A percentile compares a stretch with the other conserved stretches of the same genome.
Conservation (phyloP, 768 basidiomycete genomes). For the Suillus alpinus region DNA sequence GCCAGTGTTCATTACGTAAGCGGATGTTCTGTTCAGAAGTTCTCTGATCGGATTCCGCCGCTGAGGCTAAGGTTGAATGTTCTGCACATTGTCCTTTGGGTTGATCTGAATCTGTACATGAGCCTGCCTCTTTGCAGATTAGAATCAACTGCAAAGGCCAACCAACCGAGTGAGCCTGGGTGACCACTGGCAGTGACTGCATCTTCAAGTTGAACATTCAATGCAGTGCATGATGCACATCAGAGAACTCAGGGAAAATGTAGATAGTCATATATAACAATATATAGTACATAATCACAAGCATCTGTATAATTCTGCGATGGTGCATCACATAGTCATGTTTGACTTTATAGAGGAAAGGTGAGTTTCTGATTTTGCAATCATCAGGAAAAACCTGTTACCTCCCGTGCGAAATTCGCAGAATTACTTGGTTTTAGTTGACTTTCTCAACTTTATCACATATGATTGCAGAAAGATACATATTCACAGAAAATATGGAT, state of each 20-base stretch:
- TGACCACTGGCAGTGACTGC: slow-evolving; percentile 21
- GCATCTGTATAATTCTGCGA: background rate
- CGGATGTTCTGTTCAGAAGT: background rate
- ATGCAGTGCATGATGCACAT: slow-evolving; percentile 46
- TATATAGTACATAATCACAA: background rate
- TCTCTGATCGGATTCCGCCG: background rate
- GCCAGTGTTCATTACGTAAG: background rate
- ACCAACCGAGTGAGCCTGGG: slow-evolving; percentile 54
- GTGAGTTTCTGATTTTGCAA: background rate
- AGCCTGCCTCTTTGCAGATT: slow-evolving; percentile 45
- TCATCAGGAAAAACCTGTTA: too few species aligned
- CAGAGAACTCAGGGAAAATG: too few species aligned
- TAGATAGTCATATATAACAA: background rate
- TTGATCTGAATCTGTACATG: background rate
- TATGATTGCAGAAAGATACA: too few species aligned
- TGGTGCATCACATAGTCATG: background rate
- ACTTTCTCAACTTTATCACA: too few species aligned
- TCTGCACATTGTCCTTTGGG: background rate
- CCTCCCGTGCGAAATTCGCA: too few species aligned
- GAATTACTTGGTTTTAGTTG: too few species aligned
- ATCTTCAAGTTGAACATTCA: slow-evolving; percentile 54
- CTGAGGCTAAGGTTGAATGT: background rate
- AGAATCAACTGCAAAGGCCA: slow-evolving; percentile 72
- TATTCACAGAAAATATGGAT: too few species aligned
- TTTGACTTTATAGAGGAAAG: background rate